These are phyloP conservation scores for Colletotrichum kahawae DNA, from an alignment of 2,329 filamentous ascomycete species.

Conservation along the genomic window DNA sequence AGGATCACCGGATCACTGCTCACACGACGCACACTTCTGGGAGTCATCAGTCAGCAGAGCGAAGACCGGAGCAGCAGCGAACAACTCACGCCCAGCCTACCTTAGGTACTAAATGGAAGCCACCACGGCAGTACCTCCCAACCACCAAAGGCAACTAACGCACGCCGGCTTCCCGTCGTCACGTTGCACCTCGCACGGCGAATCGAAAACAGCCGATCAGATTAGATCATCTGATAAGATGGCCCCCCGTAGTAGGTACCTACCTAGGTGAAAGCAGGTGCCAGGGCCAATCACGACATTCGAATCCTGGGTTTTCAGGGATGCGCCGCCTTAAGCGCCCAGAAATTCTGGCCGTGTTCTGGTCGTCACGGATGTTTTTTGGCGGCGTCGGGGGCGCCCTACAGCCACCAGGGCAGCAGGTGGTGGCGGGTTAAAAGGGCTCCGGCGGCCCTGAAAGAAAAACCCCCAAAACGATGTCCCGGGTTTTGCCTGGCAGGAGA, in stretches of 20 bases:
- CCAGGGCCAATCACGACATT: background rate
- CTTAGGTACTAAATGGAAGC: no score
- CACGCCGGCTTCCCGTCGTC: background rate
- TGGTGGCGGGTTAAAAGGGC: background rate
- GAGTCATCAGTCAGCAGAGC: background rate
- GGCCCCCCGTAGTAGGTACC: background rate
- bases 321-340: constrained; percentile 2
- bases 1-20: background rate
- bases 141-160: background rate
- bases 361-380: background rate
- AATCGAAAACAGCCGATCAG: constrained; percentile 1
- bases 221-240: constrained; percentile 24
- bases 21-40: background rate
- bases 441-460: background rate
- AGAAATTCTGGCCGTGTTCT: background rate
- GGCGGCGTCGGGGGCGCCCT: background rate
- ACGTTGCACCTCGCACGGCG: background rate
- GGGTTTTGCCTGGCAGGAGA: background rate
- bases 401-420: background rate
- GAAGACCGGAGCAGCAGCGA: background rate
- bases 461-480: background rate
- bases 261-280: background rate
- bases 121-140: background rate
- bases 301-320: background rate
- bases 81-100: background rate